Conservation (phyloP, 805 yeast genomes). For the Candida piceae region DNA sequence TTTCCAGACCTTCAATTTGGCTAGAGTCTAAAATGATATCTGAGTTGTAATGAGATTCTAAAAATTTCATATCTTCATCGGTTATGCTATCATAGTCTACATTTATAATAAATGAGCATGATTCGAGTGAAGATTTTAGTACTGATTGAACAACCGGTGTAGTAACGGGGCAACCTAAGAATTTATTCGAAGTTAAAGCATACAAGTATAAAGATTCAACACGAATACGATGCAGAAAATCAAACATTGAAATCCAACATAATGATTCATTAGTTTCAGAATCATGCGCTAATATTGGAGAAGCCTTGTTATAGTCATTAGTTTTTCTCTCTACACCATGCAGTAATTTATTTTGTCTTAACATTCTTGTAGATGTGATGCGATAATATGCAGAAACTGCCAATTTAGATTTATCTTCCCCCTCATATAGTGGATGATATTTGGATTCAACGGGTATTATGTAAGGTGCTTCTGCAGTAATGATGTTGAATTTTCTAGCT, state of each 20-base stretch:
- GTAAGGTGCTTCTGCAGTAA: slow-evolving; percentile 21
- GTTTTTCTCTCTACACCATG: not conserved
- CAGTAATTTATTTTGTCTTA: slow-evolving; percentile 3
- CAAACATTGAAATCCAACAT: slow-evolving; percentile 26
- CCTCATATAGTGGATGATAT: slow-evolving; percentile 27
- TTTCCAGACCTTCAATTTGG: slow-evolving; percentile 4
- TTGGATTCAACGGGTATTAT: slow-evolving; percentile 18
- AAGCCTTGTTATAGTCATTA: not conserved
- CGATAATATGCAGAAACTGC: slow-evolving; percentile 19
- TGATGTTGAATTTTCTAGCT: slow-evolving; percentile 19
- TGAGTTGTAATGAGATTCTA: slow-evolving; percentile 19
- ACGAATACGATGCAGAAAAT: slow-evolving; percentile 28
- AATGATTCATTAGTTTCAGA: slow-evolving; percentile 6
- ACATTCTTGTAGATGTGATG: slow-evolving; percentile 13
- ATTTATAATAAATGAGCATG: slow-evolving; percentile 21
- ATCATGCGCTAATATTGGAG: not conserved
- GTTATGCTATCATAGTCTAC: slow-evolving; percentile 14
- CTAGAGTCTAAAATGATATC: slow-evolving; percentile 12
- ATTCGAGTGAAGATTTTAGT: slow-evolving; percentile 14
- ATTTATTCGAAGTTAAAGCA: slow-evolving; percentile 27
- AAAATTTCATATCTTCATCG: slow-evolving; percentile 10
- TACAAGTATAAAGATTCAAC: slow-evolving; percentile 32
- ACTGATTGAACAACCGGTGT: slow-evolving; percentile 15
- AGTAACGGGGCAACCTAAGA: slow-evolving; percentile 13
- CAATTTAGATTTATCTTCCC: slow-evolving; percentile 19